Conservation (phyloP, 768 basidiomycete genomes). For the Suillus paluster region DNA sequence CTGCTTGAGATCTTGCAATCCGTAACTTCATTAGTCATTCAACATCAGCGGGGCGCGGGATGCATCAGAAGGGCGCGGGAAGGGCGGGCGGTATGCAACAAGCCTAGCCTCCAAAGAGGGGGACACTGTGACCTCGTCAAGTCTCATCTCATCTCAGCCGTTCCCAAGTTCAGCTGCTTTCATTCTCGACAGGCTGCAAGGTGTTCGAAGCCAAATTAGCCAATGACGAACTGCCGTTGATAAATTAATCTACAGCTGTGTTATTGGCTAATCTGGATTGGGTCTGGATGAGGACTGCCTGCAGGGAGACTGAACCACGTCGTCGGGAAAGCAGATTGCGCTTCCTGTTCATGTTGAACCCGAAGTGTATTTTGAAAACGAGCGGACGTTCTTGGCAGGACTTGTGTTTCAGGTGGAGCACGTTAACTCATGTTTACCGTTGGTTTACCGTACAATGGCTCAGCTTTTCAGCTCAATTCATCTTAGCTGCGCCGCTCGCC, state of each 20-base stretch:
- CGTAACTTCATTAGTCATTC: too few species aligned
- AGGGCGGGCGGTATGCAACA: too few species aligned
- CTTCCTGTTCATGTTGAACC: slow-evolving; percentile 95
- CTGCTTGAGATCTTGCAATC: too few species aligned
- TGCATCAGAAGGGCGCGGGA: too few species aligned
- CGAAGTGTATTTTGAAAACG: slow-evolving; percentile 95
- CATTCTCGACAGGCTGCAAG: slow-evolving; percentile 16
- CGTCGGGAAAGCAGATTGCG: slow-evolving; percentile 85
- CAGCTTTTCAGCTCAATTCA: slow-evolving; percentile 80
- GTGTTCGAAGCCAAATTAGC: neutral
- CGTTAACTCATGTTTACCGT: slow-evolving; percentile 3
- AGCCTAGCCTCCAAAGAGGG: slow-evolving; percentile 86
- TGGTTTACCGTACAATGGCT: slow-evolving; percentile 88
- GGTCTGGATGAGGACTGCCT: slow-evolving; percentile 27
- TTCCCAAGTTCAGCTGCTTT: slow-evolving; percentile 84
- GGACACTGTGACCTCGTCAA: slow-evolving; percentile 81
- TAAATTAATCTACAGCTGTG: slow-evolving; percentile 96
- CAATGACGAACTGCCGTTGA: slow-evolving; percentile 40
- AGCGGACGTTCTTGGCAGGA: slow-evolving; percentile 90
- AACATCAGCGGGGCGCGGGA: too few species aligned
- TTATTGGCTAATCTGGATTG: slow-evolving; percentile 54
- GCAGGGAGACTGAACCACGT: slow-evolving; percentile 69
- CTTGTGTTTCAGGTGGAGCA: slow-evolving; percentile 6
- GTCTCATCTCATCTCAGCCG: slow-evolving; percentile 95
- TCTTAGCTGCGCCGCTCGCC: slow-evolving; percentile 77